A percentile compares a stretch with the other conserved stretches of the same genome.
Evolutionary conservation across 345 rosid genomes (phyloP).

Genomic region (Gossypium thurberi): DNA sequence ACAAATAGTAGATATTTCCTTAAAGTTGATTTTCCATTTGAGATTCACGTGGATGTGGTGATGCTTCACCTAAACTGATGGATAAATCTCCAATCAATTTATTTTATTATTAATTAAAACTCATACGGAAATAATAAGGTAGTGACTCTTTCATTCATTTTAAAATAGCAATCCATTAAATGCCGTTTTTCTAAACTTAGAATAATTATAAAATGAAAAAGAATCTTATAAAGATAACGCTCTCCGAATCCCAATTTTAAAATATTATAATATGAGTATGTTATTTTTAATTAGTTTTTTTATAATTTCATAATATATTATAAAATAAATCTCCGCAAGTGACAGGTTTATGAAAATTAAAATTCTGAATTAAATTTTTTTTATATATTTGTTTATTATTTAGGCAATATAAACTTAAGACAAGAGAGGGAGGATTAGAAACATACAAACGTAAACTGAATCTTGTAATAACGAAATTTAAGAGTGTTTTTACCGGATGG

Average conservation of each 20-base stretch:
- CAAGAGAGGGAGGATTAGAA: not conserved
- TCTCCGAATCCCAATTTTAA: no score
- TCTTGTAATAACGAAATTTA: not conserved
- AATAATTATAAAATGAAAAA: not conserved
- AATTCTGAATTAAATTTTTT: no score
- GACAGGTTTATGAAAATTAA: no score
- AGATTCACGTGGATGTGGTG: constrained; percentile 3
- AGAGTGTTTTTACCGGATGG: not conserved
- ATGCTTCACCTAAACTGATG: not conserved
- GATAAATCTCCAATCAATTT: not conserved
- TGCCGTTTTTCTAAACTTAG: not conserved
- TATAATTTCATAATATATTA: not conserved
- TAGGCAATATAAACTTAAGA: not conserved
- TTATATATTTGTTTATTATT: no score
- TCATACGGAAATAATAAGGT: not conserved
- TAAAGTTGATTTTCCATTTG: not conserved
- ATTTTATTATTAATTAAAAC: not conserved
- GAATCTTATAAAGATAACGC: not conserved
- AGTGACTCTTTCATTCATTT: not conserved
- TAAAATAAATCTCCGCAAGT: not conserved
- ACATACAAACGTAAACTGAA: not conserved
- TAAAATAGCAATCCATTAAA: not conserved
- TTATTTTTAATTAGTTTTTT: not conserved
- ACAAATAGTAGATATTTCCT: not conserved
- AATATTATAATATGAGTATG: no score